phyloP scores from a whole-genome alignment of 805 yeast genomes.

The Nakazawaea wyomingensis region DNA sequence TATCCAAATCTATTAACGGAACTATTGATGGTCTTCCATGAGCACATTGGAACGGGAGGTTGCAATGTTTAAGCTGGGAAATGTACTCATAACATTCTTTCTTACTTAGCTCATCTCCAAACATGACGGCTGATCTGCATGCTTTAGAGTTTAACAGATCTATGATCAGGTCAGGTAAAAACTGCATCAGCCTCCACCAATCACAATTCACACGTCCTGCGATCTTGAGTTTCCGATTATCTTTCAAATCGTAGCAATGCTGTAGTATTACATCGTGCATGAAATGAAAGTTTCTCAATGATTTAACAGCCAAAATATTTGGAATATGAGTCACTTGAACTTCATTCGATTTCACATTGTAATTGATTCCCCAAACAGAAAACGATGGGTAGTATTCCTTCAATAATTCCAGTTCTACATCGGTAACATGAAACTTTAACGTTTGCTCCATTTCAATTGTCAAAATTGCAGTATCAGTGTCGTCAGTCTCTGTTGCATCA shows the following conservation, averaged over 20 bases:
- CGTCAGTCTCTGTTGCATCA: too few relatives aligned
- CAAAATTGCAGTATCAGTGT: too few relatives aligned
- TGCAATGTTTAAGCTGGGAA: conserved; percentile 38
- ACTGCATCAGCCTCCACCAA: conserved; percentile 35
- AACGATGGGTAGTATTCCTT: conserved; percentile 25
- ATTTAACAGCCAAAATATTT: conserved; percentile 28
- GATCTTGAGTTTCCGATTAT: conserved; percentile 23
- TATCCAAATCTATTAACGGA: conserved; percentile 36
- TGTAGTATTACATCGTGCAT: conserved; percentile 37
- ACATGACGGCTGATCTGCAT: conserved; percentile 65
- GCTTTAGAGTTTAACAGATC: conserved; percentile 56
- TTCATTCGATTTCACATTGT: not conserved
- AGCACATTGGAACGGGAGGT: conserved; percentile 73
- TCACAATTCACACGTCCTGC: too few relatives aligned
- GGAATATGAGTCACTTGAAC: conserved; percentile 41
- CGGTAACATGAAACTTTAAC: conserved; percentile 20
- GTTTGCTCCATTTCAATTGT: not conserved
- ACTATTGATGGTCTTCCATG: conserved; percentile 77
- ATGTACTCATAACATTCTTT: conserved; percentile 43
- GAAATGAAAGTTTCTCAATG: conserved; percentile 22
- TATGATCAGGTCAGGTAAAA: conserved; percentile 46
- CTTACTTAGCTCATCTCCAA: conserved; percentile 49
- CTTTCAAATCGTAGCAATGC: conserved; percentile 38
- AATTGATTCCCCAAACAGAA: conserved; percentile 39
- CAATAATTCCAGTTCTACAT: conserved; percentile 29